Conservation (phyloP, 495 filamentous ascomycete species). For the Immersiella caudata region DNA sequence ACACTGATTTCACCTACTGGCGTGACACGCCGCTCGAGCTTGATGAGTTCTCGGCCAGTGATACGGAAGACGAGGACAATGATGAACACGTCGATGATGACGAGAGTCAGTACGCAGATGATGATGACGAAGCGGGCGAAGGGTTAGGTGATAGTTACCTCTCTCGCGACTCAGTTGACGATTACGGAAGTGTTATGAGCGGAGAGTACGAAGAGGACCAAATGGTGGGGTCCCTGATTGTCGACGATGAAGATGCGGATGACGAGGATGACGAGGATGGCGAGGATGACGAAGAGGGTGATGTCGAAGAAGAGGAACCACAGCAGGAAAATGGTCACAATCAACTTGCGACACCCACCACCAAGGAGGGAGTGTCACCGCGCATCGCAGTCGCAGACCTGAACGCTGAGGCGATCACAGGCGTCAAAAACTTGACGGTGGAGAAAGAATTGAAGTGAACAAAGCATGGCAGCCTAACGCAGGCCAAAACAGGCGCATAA, state of each 20-base stretch:
- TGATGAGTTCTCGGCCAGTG: slow-evolving; percentile 78
- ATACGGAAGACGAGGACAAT: slow-evolving; percentile 60
- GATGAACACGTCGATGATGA: slow-evolving; percentile 54
- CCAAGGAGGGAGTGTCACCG: slow-evolving; percentile 15
- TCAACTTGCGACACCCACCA: slow-evolving; percentile 7
- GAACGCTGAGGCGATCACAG: slow-evolving; percentile 54
- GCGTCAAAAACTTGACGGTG: slow-evolving; percentile 46
- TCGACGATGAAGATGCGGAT: slow-evolving; percentile 38
- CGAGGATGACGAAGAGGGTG: slow-evolving; percentile 28
- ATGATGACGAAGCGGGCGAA: slow-evolving; percentile 45
- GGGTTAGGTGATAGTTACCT: slow-evolving; percentile 63
- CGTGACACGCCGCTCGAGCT: slow-evolving; percentile 71
- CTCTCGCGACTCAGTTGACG: slow-evolving; percentile 56
- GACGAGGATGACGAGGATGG: slow-evolving; percentile 44
- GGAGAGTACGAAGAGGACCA: slow-evolving; percentile 40
- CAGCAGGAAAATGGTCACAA: slow-evolving; percentile 40
- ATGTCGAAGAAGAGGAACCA: slow-evolving; percentile 40
- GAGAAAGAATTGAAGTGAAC: slow-evolving; percentile 35
- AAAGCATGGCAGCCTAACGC: slow-evolving; percentile 10
- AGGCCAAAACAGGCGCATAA: neutral
- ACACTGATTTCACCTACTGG: slow-evolving; percentile 90
- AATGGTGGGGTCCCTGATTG: slow-evolving; percentile 27
- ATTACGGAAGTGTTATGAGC: slow-evolving; percentile 48
- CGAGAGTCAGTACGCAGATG: slow-evolving; percentile 35
- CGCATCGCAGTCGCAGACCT: slow-evolving; percentile 38